Percentiles rank a stretch among this genome's conserved stretches.
Conservation (phyloP, 345 rosid genomes). For the Clausena lansium region DNA sequence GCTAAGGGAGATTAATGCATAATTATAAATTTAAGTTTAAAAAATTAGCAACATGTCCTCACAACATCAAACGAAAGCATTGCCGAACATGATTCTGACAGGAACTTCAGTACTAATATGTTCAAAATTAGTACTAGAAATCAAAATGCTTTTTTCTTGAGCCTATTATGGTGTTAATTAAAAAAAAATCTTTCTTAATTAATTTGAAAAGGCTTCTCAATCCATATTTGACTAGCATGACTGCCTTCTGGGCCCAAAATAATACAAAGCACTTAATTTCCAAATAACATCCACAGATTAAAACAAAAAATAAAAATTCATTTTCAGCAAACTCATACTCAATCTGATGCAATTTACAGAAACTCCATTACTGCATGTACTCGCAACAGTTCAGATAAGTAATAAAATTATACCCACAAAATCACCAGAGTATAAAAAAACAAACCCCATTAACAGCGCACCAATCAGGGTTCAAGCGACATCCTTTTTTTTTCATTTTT, state of each 20-base stretch:
- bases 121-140: neutral
- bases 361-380: neutral
- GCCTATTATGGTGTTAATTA: too few species aligned
- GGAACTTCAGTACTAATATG: neutral
- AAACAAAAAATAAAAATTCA: neutral
- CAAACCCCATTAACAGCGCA: neutral
- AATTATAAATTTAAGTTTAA: neutral
- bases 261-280: neutral
- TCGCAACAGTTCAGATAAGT: neutral
- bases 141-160: neutral
- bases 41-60: neutral
- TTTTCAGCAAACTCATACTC: neutral
- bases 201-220: neutral
- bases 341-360: neutral
- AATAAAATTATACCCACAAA: slow-evolving; percentile 1
- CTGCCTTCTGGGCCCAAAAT: slow-evolving; percentile 2
- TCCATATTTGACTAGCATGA: slow-evolving; percentile 4
- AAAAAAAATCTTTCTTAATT: neutral
- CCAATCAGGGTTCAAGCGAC: neutral
- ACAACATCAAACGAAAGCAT: neutral
- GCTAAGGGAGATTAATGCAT: neutral
- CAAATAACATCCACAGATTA: neutral
- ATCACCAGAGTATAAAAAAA: neutral
- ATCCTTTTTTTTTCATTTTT: neutral
- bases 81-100: neutral